phyloP scores from a whole-genome alignment of 371 early-diverging fungal genomes.

The Mortierella sp. region DNA sequence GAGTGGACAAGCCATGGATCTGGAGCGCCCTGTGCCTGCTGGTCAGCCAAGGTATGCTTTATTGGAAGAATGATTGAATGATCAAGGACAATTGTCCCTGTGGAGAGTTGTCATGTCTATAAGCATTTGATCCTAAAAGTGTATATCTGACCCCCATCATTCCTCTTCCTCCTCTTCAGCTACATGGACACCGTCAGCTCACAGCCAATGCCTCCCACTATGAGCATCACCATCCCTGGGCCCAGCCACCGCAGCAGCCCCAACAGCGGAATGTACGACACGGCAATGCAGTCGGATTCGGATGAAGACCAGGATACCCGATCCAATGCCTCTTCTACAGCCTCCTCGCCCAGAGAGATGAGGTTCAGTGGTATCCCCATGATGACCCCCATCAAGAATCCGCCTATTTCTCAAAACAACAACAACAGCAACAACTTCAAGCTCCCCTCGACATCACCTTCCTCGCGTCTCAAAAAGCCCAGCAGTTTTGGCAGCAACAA shows the following conservation, averaged over 20 bases:
- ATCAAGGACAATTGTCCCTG: background rate
- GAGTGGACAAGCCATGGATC: slow-evolving; percentile 39
- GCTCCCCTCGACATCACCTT: slow-evolving; percentile 34
- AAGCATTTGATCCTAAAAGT: background rate
- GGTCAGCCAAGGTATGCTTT: slow-evolving; percentile 48
- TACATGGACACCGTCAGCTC: slow-evolving; percentile 54
- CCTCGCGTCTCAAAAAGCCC: slow-evolving; percentile 39
- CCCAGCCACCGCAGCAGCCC: slow-evolving; percentile 32
- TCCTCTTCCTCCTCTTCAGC: slow-evolving; percentile 7
- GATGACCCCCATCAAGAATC: slow-evolving; percentile 56
- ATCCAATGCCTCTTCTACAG: slow-evolving; percentile 46
- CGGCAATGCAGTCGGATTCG: slow-evolving; percentile 54
- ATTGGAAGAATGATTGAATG: background rate
- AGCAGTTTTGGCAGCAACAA: slow-evolving; percentile 17
- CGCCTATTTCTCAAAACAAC: slow-evolving; percentile 39
- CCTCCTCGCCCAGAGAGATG: slow-evolving; percentile 56
- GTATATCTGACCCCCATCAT: background rate
- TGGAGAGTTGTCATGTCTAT: background rate
- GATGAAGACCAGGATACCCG: slow-evolving; percentile 54
- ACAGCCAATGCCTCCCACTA: slow-evolving; percentile 44
- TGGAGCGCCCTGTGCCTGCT: slow-evolving; percentile 35
- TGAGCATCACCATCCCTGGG: slow-evolving; percentile 52
- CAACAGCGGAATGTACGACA: slow-evolving; percentile 41
- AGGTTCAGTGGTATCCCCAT: slow-evolving; percentile 52
- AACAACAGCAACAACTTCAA: slow-evolving; percentile 25